Evolutionary conservation across 2,329 filamentous ascomycete genomes (phyloP).

Genomic region (Ophiosphaerella herpotricha): DNA sequence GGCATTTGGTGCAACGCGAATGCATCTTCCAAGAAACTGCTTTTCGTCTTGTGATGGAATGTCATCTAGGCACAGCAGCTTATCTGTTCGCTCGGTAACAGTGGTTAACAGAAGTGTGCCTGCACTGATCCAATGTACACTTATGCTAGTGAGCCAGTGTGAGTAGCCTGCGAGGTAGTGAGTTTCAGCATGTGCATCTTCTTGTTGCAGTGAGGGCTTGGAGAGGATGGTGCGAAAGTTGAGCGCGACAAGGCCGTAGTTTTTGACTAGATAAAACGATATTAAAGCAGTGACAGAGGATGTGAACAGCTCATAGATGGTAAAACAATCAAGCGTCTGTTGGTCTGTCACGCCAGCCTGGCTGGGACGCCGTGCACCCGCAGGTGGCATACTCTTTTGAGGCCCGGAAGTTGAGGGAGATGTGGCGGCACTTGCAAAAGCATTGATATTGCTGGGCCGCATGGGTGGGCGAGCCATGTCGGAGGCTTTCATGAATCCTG

Average conservation of each 20-base stretch:
- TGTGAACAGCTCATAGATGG: slow-evolving; percentile 46
- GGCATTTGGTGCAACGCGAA: slow-evolving; percentile 44
- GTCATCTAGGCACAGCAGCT: slow-evolving; percentile 29
- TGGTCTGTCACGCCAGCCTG: slow-evolving; percentile 18
- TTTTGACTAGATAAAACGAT: slow-evolving; percentile 39
- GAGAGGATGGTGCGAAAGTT: slow-evolving; percentile 46
- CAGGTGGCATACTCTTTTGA: slow-evolving; percentile 24
- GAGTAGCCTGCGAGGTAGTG: slow-evolving; percentile 5
- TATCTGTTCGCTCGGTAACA: slow-evolving; percentile 25
- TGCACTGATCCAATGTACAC: slow-evolving; percentile 41
- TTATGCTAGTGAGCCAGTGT: slow-evolving; percentile 36
- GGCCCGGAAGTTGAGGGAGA: slow-evolving; percentile 25
- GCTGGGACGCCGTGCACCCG: slow-evolving; percentile 16
- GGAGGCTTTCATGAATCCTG: slow-evolving; percentile 38
- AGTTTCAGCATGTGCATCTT: slow-evolving; percentile 9
- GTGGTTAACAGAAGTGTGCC: slow-evolving; percentile 41
- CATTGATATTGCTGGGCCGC: slow-evolving; percentile 24
- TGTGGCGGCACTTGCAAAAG: slow-evolving; percentile 20
- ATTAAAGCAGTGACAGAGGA: slow-evolving; percentile 44
- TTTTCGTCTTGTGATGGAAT: slow-evolving; percentile 21
- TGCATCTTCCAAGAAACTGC: slow-evolving; percentile 26
- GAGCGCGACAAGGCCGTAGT: slow-evolving; percentile 38
- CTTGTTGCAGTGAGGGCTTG: slow-evolving; percentile 16
- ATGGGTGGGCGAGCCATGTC: slow-evolving; percentile 40
- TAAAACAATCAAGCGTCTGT: slow-evolving; percentile 35